Base-by-base conservation (phyloP, 805 yeast genomes). In the Pichia cephalocereana region DNA sequence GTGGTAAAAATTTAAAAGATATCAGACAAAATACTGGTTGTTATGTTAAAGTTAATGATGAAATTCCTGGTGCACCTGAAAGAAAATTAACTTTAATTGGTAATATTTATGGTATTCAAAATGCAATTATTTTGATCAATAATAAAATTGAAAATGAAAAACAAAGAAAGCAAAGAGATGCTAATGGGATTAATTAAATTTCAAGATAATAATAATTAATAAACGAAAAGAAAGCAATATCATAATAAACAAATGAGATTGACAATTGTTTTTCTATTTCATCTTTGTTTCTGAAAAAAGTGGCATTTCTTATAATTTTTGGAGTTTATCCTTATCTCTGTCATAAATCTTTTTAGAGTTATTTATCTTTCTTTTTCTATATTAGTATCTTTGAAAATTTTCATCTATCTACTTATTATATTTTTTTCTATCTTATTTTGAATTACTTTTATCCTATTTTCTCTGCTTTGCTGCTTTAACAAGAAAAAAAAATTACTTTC, bases 1-100 rank as follows among this genome's bases (percentile, higher is more conserved):
- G 88, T 32, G 96, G 96, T 18, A 79, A 83, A 57, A 84, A 82
- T 56, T 82, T 88, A 50, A 83, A 81, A 58, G 87, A 84, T 52
- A 81, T 88, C 44, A 75, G 91, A 52, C 82, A 80, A 50, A 71
- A 78, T 30, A 79, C 91, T 19, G 91, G 95, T 32, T 77, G 87
- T 42, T 80, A 82, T 49, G 86, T 88, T 28, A 77, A 79, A 53
- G 83, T 88, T 46, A 86, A 80, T 53, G 79, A 73, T 37, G 75
- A 74, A 18, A 69, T 68, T 26, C 80, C 77, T 1, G 83, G 79
- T 48, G 67, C 69, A 26, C 66, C 72, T 34, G 86, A 83, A 55
- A 69, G 95, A 54, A 77, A 76, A 55, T 68, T 87, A 52, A 78
- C 84, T 1, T 70, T 88, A 46, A 77, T 79, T 26, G 95, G 96